These are phyloP conservation scores for Alternaria infectoria DNA, from an alignment of 2,329 filamentous ascomycete species.

Conservation along the genomic window DNA sequence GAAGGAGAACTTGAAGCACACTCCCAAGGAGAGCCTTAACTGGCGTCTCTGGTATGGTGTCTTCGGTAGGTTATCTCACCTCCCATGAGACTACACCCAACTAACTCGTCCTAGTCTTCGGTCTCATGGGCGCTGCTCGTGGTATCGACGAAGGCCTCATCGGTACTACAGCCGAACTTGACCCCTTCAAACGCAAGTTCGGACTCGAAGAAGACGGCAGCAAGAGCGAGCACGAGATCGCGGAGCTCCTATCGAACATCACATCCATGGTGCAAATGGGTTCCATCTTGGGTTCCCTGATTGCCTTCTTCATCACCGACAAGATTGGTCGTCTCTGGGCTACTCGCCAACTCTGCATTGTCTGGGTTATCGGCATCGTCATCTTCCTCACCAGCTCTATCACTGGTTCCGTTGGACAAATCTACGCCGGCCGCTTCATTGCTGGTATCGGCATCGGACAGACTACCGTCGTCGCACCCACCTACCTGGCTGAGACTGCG, in stretches of 20 bases:
- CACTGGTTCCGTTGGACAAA: constrained; percentile 51
- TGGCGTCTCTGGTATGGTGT: constrained; percentile 81
- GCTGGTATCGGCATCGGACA: constrained; percentile 71
- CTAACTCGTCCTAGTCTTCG: constrained; percentile 57
- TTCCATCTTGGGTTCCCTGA: constrained; percentile 72
- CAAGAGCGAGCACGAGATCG: constrained; percentile 38
- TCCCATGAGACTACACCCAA: not conserved
- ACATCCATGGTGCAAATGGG: constrained; percentile 84
- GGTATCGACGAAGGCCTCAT: constrained; percentile 84
- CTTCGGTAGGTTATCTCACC: constrained; percentile 47
- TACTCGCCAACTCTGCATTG: constrained; percentile 49
- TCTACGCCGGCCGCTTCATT: constrained; percentile 72
- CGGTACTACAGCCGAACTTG: constrained; percentile 63
- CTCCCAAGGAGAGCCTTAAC: constrained; percentile 75
- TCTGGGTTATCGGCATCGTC: constrained; percentile 51
- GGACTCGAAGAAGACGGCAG: constrained; percentile 42
- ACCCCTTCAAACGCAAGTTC: constrained; percentile 46
- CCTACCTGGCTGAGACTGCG: constrained; percentile 76
- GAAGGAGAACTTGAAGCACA: constrained; percentile 61
- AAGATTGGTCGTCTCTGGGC: constrained; percentile 53
- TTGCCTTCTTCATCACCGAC: constrained; percentile 61
- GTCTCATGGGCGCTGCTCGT: constrained; percentile 76
- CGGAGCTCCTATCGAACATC: constrained; percentile 64
- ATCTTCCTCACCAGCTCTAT: constrained; percentile 49
- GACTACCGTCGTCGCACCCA: constrained; percentile 70